Evolutionary conservation across 2,329 filamentous ascomycete species (phyloP), one percentile per base, ranked within the genome.

Genomic region (Colletotrichum coccodes): DNA sequence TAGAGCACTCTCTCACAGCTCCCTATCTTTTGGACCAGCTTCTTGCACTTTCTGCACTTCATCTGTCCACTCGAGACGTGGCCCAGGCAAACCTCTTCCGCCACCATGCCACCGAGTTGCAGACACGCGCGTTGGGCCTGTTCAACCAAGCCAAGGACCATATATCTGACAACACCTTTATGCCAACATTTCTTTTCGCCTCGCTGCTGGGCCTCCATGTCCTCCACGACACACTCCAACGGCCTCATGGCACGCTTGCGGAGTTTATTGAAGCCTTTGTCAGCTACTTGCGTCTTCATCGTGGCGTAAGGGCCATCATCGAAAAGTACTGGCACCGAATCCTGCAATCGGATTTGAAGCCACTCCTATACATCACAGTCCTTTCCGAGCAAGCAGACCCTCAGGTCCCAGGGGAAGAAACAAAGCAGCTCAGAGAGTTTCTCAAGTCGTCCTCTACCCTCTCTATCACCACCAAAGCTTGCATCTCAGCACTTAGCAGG

Each of bases 11-110:
- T 8, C 63, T 77, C 6, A 65, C 64, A 12, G 71, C 75, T 6
- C 80, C 78, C 0, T 82, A 79, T 60, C 72, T 82, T 1, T 75
- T 82, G 68, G 77, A 82, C 54, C 76, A 80, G 54, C 36, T 79
- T 4, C 75, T 83, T n/a, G 81, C 79, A 14, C 71, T 80, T 36
- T 77, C 79, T 6, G 79, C 81, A 2, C 73, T 81, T 14, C 80
- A 83, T 59, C 71, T 81, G 9, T 74, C 75, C 12, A 59, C 73
- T 0, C 30, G 28, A 18, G 72, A 64, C 6, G 74, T 76, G 49
- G 53, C 68, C 49, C 68, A 72, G 36, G 54, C 59, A 32, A 40
- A 69, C 34, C 57, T 75, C 64, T 75, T 75, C 54, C 61, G 72
- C 63, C 68, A 75, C 66, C 70, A 79, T 67, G 72, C 79, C 42